These are phyloP conservation scores for Talaromyces rugulosus DNA, from an alignment of 2,329 filamentous ascomycete species.

Conservation along the genomic window DNA sequence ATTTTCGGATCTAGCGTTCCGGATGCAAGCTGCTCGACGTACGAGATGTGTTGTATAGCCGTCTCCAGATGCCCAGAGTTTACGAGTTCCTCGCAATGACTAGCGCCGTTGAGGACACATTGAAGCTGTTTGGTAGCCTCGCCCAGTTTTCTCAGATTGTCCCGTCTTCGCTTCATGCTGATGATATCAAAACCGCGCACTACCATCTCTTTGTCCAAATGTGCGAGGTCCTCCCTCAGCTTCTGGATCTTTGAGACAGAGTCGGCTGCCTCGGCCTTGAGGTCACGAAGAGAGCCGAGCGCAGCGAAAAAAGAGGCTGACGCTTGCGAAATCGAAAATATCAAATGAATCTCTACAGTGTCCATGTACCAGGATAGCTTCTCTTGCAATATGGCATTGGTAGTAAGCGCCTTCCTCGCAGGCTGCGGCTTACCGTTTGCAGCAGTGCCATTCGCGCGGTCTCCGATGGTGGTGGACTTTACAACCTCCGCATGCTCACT, in stretches of 20 bases:
- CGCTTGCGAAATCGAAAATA: constrained; percentile 90
- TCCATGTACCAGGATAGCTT: constrained; percentile 99
- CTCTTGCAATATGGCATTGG: constrained; percentile 94
- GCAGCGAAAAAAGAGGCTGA: constrained; percentile 96
- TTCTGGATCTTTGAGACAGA: constrained; percentile 82
- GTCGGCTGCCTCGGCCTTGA: constrained; percentile 87
- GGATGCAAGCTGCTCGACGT: constrained; percentile 13
- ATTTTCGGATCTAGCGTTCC: constrained; percentile 13
- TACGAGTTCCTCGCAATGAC: constrained; percentile 55
- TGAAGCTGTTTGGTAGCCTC: constrained; percentile 79
- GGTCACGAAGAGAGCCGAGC: constrained; percentile 79
- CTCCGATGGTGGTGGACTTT: constrained; percentile 47
- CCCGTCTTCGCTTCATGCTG: constrained; percentile 71
- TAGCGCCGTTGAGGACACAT: constrained; percentile 9
- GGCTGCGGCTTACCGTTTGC: constrained; percentile 49
- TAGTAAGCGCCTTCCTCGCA: constrained; percentile 77
- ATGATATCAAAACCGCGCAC: constrained; percentile 79
- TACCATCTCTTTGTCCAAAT: constrained; percentile 81
- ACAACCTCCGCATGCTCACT: constrained; percentile 94
- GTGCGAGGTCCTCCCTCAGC: constrained; percentile 71
- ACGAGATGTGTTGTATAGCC: constrained; percentile 13
- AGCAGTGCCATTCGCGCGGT: constrained; percentile 56
- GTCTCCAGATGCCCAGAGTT: constrained; percentile 48
- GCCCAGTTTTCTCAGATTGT: constrained; percentile 78
- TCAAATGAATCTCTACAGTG: constrained; percentile 93